A percentile compares a stretch with the other conserved stretches of the same genome.
Evolutionary conservation across 1,284 basidiomycete species (phyloP).

Genomic region (Tylopilus sp.): DNA sequence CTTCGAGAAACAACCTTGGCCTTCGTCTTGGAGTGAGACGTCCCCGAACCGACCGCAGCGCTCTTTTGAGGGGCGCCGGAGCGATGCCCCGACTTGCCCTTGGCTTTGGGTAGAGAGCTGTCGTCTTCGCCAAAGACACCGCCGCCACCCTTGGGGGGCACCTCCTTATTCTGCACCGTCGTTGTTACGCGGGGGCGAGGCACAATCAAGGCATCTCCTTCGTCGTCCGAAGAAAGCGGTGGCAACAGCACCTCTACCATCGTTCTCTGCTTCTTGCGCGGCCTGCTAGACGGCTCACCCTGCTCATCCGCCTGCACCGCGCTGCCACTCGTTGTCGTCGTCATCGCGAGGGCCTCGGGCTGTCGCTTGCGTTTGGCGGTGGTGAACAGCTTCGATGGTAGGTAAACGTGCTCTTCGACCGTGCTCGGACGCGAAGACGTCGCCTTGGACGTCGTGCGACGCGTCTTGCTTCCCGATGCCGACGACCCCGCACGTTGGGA

Average conservation of each 20-base stretch:
- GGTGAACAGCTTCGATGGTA: neutral
- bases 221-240: conserved; percentile 17
- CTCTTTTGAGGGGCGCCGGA: neutral
- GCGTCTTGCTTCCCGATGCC: conserved; percentile 17
- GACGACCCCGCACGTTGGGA: conserved; percentile 14
- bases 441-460: conserved; percentile 7
- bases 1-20: neutral
- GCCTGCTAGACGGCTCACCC: conserved; percentile 5
- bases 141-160: neutral
- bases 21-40: neutral
- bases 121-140: conserved; percentile 2
- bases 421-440: conserved; percentile 8
- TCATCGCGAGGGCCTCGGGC: neutral
- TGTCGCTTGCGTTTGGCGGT: conserved; percentile 23
- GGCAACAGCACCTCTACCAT: conserved; percentile 9
- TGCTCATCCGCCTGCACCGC: neutral
- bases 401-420: neutral
- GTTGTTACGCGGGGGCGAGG: neutral
- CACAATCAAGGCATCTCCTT: neutral
- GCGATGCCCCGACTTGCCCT: neutral
- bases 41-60: neutral
- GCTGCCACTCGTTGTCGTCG: neutral
- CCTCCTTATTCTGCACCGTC: neutral
- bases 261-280: conserved; percentile 23
- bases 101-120: conserved; percentile 6